Percentiles rank a stretch among this genome's conserved stretches.
phyloP scores from a whole-genome alignment of 441 rosid species.

The Erodium trifolium region DNA sequence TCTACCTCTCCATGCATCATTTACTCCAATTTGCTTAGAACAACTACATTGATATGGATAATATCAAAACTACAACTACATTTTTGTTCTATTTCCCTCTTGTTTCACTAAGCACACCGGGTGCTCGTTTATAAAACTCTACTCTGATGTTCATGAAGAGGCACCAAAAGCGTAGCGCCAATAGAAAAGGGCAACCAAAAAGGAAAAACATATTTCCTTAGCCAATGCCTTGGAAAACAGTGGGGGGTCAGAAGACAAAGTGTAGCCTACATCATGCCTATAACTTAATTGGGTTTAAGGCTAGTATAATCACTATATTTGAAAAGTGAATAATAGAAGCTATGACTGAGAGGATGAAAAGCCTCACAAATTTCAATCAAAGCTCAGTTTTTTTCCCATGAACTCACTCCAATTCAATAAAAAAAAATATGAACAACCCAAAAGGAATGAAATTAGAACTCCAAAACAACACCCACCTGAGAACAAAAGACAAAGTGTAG shows the following conservation, averaged over 20 bases:
- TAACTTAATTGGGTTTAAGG: not conserved
- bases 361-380: not conserved
- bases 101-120: not conserved
- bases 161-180: not conserved
- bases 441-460: not conserved
- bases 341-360: not conserved
- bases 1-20: not conserved
- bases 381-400: not conserved
- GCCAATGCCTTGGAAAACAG: not conserved
- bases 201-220: not conserved
- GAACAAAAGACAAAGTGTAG: slow-evolving; percentile 11
- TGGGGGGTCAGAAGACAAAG: not conserved
- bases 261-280: not conserved
- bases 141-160: not conserved
- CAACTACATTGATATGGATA: not conserved
- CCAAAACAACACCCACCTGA: slow-evolving; percentile 38
- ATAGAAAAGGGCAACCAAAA: not conserved
- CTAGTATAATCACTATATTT: too few species aligned
- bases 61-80: not conserved
- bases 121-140: not conserved
- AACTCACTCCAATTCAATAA: not conserved
- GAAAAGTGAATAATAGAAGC: too few species aligned
- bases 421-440: not conserved
- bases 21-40: not conserved
- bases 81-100: not conserved